Conservation (phyloP, 1,284 basidiomycete genomes). For the Lentinula novae-zelandiae region DNA sequence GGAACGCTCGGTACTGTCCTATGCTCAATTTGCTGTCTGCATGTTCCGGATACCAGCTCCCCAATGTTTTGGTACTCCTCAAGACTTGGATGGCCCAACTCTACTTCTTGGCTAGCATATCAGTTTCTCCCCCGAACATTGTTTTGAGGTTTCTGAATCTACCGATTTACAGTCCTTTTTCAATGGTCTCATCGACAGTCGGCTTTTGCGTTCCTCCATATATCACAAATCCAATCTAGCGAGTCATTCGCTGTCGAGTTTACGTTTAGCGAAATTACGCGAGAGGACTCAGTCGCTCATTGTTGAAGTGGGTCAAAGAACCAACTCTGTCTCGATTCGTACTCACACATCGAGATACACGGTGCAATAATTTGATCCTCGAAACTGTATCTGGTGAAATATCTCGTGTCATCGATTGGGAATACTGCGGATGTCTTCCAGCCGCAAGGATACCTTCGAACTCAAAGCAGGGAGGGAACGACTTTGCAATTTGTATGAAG, state of each 20-base stretch:
- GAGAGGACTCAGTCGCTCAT: neutral
- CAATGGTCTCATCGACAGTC: neutral
- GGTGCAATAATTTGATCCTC: neutral
- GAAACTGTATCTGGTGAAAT: conserved; percentile 3
- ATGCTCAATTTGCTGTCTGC: neutral
- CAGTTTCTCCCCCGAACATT: neutral
- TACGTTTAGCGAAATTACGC: neutral
- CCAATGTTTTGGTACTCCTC: neutral
- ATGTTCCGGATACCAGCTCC: neutral
- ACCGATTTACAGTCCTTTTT: conserved; percentile 1
- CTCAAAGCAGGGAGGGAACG: too few relatives aligned
- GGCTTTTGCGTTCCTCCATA: neutral
- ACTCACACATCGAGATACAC: neutral
- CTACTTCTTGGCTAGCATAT: neutral
- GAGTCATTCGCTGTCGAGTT: neutral
- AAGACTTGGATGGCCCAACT: neutral
- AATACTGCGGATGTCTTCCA: neutral
- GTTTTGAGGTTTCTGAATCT: neutral
- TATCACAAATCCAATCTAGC: neutral
- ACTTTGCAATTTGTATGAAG: too few relatives aligned
- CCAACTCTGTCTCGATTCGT: neutral
- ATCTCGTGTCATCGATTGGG: conserved; percentile 6
- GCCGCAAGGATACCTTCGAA: neutral
- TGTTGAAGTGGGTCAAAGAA: neutral
- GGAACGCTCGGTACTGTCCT: neutral